Percentiles rank a stretch among this genome's conserved stretches.
Conservation (phyloP, 805 yeast species). For the Wickerhamomyces pijperi region DNA sequence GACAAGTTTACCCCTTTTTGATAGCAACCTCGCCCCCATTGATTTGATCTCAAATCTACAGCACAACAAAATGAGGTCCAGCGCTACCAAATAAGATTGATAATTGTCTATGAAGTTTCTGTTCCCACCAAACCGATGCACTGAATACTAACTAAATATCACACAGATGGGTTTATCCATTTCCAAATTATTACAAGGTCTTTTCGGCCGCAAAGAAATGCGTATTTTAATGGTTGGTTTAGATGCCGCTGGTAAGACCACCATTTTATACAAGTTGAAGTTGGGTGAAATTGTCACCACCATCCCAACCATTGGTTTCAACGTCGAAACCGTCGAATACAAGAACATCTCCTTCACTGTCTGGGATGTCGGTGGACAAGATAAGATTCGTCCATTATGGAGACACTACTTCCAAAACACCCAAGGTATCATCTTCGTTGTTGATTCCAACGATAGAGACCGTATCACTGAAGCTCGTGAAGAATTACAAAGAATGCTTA, state of each 20-base stretch:
- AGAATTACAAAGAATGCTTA: constrained; percentile 95
- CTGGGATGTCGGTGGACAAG: constrained; percentile 99
- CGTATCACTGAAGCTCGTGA: constrained; percentile 97
- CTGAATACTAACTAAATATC: background rate
- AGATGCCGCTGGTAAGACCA: constrained; percentile 98
- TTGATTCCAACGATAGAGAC: constrained; percentile 95
- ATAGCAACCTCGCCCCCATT: too few relatives aligned
- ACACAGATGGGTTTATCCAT: constrained; percentile 81
- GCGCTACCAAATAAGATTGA: too few relatives aligned
- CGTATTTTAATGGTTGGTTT: constrained; percentile 96
- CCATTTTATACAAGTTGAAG: constrained; percentile 88
- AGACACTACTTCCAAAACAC: constrained; percentile 98
- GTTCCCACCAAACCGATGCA: too few relatives aligned
- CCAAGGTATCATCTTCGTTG: constrained; percentile 96
- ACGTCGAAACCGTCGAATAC: constrained; percentile 95
- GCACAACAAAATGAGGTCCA: too few relatives aligned
- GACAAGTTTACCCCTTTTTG: too few relatives aligned
- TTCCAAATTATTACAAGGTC: constrained; percentile 89
- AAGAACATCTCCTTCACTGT: constrained; percentile 94
- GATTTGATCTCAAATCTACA: too few relatives aligned
- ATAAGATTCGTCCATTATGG: constrained; percentile 97
- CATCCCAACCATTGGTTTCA: constrained; percentile 94
- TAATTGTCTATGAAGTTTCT: too few relatives aligned
- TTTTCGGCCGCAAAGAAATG: constrained; percentile 96
- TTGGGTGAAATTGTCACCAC: constrained; percentile 94